phyloP scores from a whole-genome alignment of 768 basidiomycete species.

The Lactarius indigo region DNA sequence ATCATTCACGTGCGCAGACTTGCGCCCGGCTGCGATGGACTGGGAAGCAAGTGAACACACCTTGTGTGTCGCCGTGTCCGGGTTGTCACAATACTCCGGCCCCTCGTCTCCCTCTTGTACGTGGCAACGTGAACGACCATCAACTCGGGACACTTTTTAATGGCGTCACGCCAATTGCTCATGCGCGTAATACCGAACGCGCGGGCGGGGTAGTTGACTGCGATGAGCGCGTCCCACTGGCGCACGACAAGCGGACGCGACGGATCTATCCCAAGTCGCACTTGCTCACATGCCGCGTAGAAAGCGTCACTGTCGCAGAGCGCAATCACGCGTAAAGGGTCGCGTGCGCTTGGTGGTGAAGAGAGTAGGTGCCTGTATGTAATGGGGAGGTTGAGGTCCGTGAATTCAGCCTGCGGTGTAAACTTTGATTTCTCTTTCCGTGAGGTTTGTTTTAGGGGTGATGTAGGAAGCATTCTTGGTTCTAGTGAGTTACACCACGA shows the following conservation, averaged over 20 bases:
- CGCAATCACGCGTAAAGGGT: conserved; percentile 80
- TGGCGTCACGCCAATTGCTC: conserved; percentile 77
- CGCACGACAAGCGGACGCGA: conserved; percentile 72
- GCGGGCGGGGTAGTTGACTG: conserved; percentile 93
- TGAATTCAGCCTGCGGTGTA: conserved; percentile 38
- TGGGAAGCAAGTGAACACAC: conserved; percentile 38
- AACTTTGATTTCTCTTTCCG: conserved; percentile 18
- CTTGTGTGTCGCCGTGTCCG: conserved; percentile 90
- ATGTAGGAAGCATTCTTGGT: conserved; percentile 12
- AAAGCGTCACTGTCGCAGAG: conserved; percentile 92
- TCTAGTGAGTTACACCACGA: background rate
- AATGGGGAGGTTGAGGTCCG: conserved; percentile 61
- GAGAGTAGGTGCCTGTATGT: conserved; percentile 79
- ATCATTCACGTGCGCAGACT: background rate
- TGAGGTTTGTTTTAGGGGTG: conserved; percentile 15
- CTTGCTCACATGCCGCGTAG: conserved; percentile 82
- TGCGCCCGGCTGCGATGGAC: background rate
- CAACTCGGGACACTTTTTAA: conserved; percentile 81
- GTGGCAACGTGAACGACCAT: conserved; percentile 92
- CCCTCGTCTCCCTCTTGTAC: conserved; percentile 84
- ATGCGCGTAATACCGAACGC: conserved; percentile 92
- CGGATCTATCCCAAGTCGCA: conserved; percentile 63
- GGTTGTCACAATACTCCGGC: conserved; percentile 89
- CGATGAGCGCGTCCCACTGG: conserved; percentile 88
- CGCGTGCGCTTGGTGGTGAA: conserved; percentile 61